These are phyloP conservation scores for Fusarium veterinarium DNA, from an alignment of 2,329 filamentous ascomycete genomes.

Conservation along the genomic window DNA sequence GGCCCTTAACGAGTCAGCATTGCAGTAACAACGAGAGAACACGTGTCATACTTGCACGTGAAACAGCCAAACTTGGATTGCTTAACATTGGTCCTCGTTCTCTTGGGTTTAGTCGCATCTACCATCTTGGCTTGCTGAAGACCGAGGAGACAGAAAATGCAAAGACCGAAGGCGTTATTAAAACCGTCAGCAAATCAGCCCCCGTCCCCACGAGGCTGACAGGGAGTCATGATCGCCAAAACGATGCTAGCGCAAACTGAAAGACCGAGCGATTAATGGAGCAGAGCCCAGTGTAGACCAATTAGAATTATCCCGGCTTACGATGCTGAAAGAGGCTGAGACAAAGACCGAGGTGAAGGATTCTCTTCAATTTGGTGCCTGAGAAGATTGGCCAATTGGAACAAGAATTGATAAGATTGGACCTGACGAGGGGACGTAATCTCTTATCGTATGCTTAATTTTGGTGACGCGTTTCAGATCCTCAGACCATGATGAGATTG, in stretches of 20 bases:
- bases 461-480: not conserved
- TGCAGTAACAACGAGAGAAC: too few species aligned
- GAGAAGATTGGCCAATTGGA: not conserved
- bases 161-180: conserved; percentile 23
- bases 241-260: not conserved
- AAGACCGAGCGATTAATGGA: conserved; percentile 13
- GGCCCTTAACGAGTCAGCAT: conserved; percentile 2
- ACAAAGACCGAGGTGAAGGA: conserved; percentile 15
- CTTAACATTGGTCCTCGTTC: conserved; percentile 39
- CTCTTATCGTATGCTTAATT: not conserved
- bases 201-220: not conserved
- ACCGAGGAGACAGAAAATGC: not conserved
- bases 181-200: not conserved
- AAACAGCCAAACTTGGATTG: conserved; percentile 41
- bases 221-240: not conserved
- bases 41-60: conserved; percentile 38
- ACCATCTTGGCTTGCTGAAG: not conserved
- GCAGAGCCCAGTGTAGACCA: rapidly evolving
- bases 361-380: not conserved
- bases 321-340: not conserved
- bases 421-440: not conserved
- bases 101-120: not conserved
- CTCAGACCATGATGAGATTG: not conserved
- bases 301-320: not conserved
- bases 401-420: rapidly evolving